Percentiles rank a stretch among this genome's conserved stretches.
phyloP scores from a whole-genome alignment of 805 yeast species.

The Myxozyma kluyveri region DNA sequence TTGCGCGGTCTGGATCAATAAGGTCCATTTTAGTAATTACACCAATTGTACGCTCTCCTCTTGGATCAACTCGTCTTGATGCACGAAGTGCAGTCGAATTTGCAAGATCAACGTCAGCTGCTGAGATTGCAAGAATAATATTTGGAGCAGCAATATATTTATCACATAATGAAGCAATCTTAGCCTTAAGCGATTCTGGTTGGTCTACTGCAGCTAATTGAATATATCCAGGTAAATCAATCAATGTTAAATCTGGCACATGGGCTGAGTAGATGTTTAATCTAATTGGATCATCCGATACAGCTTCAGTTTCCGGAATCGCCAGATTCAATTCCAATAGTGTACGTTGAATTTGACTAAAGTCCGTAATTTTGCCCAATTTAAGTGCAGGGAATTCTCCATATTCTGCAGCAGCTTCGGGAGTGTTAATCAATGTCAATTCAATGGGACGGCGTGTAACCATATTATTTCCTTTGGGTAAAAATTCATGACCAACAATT shows the following conservation, averaged over 20 bases:
- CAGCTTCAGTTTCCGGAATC: conserved; percentile 80
- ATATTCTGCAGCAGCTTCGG: conserved; percentile 72
- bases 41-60: conserved; percentile 94
- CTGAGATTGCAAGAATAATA: conserved; percentile 89
- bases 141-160: conserved; percentile 87
- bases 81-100: conserved; percentile 93
- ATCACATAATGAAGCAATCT: conserved; percentile 76
- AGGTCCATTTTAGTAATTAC: conserved; percentile 92
- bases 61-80: conserved; percentile 83
- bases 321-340: conserved; percentile 87
- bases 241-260: conserved; percentile 89
- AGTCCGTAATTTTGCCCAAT: conserved; percentile 78
- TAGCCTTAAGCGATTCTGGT: conserved; percentile 75
- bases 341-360: conserved; percentile 82
- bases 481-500: conserved; percentile 95
- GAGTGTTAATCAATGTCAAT: conserved; percentile 83
- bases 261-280: conserved; percentile 83
- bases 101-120: conserved; percentile 97
- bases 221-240: conserved; percentile 96
- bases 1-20: conserved; percentile 74
- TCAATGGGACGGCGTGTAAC: conserved; percentile 98
- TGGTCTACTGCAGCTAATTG: conserved; percentile 97
- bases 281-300: conserved; percentile 91
- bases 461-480: conserved; percentile 97
- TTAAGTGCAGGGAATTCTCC: conserved; percentile 94